Base-by-base conservation (phyloP, 306 rosid genomes). In the Rosa multiflora region DNA sequence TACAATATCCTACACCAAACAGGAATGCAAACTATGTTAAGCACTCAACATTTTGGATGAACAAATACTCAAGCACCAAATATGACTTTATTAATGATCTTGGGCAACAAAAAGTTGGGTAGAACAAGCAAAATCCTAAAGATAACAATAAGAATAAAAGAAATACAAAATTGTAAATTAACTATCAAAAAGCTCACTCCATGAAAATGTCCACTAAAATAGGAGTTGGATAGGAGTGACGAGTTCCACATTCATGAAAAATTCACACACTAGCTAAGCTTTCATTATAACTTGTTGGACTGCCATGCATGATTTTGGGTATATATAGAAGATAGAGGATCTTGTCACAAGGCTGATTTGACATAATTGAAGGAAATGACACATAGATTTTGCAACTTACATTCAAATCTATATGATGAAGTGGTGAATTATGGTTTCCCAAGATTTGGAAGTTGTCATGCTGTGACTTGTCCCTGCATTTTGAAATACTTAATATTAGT, bases 381-480 rank as follows among this genome's bases (percentile, higher is more conserved):
- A 0, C 69, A 40, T 58, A 63, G 69, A 59, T 56, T 21, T n/a
- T 15, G 58, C 67, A 85, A 84, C 99, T 89, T 85, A 93, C 99
- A 80, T 83, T 83, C 80, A 96, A 84, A 88, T 96, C 97, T 75
- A 90, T 77, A 76, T 73, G 83, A 75, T 89, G 48, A 63, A 93
- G 77, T 10, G 96, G 94, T 35, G 98, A 96, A 81, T 88, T 90
- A 82, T 84, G 97, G 88, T 81, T 81, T 79, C 89, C 93, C 78
- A 96, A 89, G 62, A 90, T 76, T 80, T 91, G 97, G 68, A 71
- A 82, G 82, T 82, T 86, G 81, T 95, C 99, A 78, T 80, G 86
- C 73, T 89, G 92, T 85, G 89, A 82, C 85, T 83, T 86, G 73
- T 91, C 91, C 89, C 99, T 95, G 97, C 78, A 88, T 88, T 79